These are phyloP conservation scores for Diaporthe sp. DNA, from an alignment of 2,329 filamentous ascomycete genomes.

Conservation along the genomic window DNA sequence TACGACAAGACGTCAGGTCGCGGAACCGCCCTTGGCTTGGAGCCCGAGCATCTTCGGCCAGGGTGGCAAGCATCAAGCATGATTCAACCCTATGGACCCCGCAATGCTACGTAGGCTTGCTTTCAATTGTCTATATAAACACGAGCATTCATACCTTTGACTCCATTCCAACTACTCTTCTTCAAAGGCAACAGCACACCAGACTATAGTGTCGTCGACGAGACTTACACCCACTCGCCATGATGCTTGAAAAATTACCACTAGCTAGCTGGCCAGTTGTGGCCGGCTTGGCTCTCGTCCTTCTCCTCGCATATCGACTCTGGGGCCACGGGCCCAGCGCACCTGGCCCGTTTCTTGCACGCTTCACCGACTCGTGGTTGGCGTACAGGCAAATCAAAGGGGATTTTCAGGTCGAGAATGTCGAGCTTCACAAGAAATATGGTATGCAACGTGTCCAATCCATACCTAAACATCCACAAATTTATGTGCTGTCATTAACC, in stretches of 20 bases:
- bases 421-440: conserved; percentile 25
- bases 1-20: background rate
- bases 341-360: conserved; percentile 25
- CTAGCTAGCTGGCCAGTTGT: background rate
- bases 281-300: background rate
- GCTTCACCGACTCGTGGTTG: conserved; percentile 21
- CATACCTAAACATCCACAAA: background rate
- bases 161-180: no score
- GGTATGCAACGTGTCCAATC: background rate
- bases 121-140: background rate
- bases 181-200: background rate
- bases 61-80: background rate
- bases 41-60: background rate
- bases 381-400: background rate
- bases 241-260: background rate
- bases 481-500: background rate
- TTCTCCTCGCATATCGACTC: background rate
- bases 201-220: no score
- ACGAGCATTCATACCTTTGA: background rate
- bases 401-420: conserved; percentile 13
- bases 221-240: background rate
- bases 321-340: background rate
- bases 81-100: background rate
- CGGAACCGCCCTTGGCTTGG: background rate
- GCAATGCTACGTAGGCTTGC: conserved; percentile 1